phyloP scores from a whole-genome alignment of 139 green algal genomes.

The Choricystis sp. region DNA sequence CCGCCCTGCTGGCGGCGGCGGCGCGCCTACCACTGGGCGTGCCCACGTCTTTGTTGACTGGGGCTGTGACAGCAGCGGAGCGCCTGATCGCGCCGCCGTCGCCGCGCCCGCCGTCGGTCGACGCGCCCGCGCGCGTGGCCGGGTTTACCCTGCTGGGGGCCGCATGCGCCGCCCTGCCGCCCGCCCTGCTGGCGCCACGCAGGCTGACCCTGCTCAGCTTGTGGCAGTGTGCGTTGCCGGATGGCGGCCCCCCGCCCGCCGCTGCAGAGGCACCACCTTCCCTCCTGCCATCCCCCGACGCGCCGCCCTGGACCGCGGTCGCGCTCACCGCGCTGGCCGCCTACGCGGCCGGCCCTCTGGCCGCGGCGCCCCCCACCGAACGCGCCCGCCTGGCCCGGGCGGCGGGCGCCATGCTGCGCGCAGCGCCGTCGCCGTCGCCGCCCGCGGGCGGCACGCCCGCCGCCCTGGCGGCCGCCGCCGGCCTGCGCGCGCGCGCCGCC shows the following conservation, averaged over 20 bases:
- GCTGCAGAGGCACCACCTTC: conserved; percentile 4
- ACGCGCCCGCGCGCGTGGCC: conserved; percentile 29
- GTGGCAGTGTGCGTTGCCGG: conserved; percentile 30
- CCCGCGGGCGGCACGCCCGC: conserved; percentile 4
- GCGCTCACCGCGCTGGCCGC: conserved; percentile 48
- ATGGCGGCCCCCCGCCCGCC: conserved; percentile 17
- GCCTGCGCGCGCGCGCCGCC: neutral
- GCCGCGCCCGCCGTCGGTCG: conserved; percentile 1
- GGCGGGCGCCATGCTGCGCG: conserved; percentile 10
- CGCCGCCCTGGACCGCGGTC: conserved; percentile 54
- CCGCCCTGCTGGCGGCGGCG: conserved; percentile 40
- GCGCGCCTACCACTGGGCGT: conserved; percentile 38
- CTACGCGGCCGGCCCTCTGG: conserved; percentile 20
- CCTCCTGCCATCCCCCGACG: conserved; percentile 23
- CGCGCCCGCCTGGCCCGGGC: conserved; percentile 1
- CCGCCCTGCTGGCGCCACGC: conserved; percentile 5
- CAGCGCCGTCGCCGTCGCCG: conserved; percentile 4
- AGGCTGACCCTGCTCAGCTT: conserved; percentile 22
- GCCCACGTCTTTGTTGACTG: conserved; percentile 25
- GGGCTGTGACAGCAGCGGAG: conserved; percentile 26
- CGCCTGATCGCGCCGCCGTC: conserved; percentile 22
- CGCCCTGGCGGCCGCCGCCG: neutral
- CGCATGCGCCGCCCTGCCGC: conserved; percentile 20
- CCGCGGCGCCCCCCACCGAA: neutral
- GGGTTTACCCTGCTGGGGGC: conserved; percentile 53